These are phyloP conservation scores for Monosporascus sp. DNA, from an alignment of 2,329 filamentous ascomycete genomes.

Conservation along the genomic window DNA sequence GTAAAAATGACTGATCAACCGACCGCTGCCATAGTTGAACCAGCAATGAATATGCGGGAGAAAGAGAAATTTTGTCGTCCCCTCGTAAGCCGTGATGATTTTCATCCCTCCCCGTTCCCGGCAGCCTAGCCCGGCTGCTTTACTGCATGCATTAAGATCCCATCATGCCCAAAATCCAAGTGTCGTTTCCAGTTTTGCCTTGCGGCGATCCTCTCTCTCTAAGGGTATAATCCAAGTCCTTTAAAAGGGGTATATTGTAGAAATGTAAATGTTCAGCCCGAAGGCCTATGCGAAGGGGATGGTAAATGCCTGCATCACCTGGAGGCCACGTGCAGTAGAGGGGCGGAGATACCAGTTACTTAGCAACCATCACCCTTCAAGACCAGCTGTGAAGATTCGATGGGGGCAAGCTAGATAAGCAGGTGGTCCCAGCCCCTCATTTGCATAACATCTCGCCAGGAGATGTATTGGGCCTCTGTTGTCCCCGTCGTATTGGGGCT, in stretches of 20 bases:
- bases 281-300: slow-evolving; percentile 23
- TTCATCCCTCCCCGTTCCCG: slow-evolving; percentile 19
- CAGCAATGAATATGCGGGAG: slow-evolving; percentile 21
- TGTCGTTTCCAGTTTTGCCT: slow-evolving; percentile 28
- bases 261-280: slow-evolving; percentile 15
- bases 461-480: slow-evolving; percentile 60
- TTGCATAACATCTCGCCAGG: slow-evolving; percentile 94
- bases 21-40: slow-evolving; percentile 5
- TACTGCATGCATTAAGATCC: not conserved
- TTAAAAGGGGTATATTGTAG: slow-evolving; percentile 15
- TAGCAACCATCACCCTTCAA: slow-evolving; percentile 25
- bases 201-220: slow-evolving; percentile 27
- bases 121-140: slow-evolving; percentile 13
- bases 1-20: slow-evolving; percentile 12
- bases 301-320: slow-evolving; percentile 35
- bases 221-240: slow-evolving; percentile 19
- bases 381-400: slow-evolving; percentile 30
- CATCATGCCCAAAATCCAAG: slow-evolving; percentile 19
- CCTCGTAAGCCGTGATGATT: slow-evolving; percentile 24
- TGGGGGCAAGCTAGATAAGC: slow-evolving; percentile 59
- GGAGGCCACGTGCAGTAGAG: slow-evolving; percentile 21
- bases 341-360: slow-evolving; percentile 6
- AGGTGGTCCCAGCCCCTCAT: slow-evolving; percentile 89
- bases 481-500: slow-evolving; percentile 31
- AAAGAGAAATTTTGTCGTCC: slow-evolving; percentile 22